Conservation (phyloP, 2,329 filamentous ascomycete genomes). For the Neoscytalidium dimidiatum region DNA sequence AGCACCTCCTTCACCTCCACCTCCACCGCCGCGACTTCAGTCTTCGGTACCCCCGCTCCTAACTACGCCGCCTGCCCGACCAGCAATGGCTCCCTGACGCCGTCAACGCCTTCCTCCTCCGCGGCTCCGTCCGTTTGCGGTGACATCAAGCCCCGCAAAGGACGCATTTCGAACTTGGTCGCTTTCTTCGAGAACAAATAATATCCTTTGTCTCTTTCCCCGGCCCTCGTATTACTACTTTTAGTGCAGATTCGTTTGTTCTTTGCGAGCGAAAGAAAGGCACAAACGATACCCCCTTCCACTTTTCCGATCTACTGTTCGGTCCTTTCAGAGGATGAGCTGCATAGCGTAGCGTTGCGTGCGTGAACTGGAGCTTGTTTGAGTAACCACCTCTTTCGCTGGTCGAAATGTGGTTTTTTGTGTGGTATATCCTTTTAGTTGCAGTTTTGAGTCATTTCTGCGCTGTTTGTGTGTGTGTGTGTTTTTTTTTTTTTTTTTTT, state of each 20-base stretch:
- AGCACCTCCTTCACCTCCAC: background rate
- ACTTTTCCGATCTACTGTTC: too few species aligned
- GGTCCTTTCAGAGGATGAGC: too few species aligned
- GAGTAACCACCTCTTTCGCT: too few species aligned
- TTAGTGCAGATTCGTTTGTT: background rate
- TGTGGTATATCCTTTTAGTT: background rate
- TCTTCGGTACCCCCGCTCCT: background rate
- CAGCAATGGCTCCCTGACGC: background rate
- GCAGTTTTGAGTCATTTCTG: background rate
- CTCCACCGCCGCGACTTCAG: slow-evolving; percentile 1
- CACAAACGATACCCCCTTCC: too few species aligned
- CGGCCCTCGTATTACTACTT: too few species aligned
- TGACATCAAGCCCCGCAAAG: background rate
- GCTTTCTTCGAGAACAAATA: slow-evolving; percentile 6
- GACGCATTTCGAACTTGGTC: slow-evolving; percentile 9
- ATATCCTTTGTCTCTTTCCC: background rate
- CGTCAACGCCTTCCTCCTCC: background rate
- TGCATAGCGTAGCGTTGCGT: too few species aligned
- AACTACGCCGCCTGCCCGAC: background rate
- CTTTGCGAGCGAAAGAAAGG: too few species aligned
- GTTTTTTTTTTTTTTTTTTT: background rate
- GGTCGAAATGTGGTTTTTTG: too few species aligned
- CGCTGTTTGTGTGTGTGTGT: background rate
- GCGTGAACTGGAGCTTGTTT: too few species aligned
- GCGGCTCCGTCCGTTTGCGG: background rate